These are phyloP conservation scores for Boletellus sp. DNA, from an alignment of 1,284 basidiomycete species.

Conservation along the genomic window DNA sequence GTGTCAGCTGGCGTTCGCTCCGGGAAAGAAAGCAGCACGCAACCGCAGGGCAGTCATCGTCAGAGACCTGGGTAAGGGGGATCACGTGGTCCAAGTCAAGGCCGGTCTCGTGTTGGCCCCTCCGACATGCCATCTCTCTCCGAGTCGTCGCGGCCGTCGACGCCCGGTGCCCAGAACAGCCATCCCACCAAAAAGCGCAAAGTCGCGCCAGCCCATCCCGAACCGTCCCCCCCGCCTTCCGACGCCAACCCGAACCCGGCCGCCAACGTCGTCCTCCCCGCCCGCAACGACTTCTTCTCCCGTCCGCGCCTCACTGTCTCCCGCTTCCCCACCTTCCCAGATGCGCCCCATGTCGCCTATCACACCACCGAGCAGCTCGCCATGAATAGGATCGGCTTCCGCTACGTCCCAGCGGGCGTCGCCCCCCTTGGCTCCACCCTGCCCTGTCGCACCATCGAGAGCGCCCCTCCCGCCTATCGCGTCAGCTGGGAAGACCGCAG, in stretches of 20 bases:
- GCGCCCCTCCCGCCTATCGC: slow-evolving; percentile 59
- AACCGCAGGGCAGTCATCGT: slow-evolving; percentile 62
- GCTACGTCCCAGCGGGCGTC: slow-evolving; percentile 80
- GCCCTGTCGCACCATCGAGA: slow-evolving; percentile 77
- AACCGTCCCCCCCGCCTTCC: slow-evolving; percentile 46
- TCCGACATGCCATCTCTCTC: slow-evolving; percentile 19
- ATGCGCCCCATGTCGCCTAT: slow-evolving; percentile 52
- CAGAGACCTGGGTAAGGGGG: neutral
- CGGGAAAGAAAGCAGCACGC: slow-evolving; percentile 10
- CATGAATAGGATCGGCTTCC: slow-evolving; percentile 72
- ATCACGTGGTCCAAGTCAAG: neutral
- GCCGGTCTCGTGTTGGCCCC: too few species aligned
- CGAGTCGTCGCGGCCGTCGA: slow-evolving; percentile 38
- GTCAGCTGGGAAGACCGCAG: slow-evolving; percentile 89
- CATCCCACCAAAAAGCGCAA: slow-evolving; percentile 40
- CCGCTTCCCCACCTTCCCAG: slow-evolving; percentile 62
- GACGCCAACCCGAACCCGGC: slow-evolving; percentile 29
- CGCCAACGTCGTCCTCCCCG: slow-evolving; percentile 51
- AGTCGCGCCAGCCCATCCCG: slow-evolving; percentile 30
- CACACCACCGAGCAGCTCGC: slow-evolving; percentile 66
- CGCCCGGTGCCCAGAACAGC: slow-evolving; percentile 26
- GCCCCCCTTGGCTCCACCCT: slow-evolving; percentile 54
- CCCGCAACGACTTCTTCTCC: slow-evolving; percentile 59
- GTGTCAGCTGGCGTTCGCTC: slow-evolving; percentile 8
- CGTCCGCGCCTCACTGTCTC: slow-evolving; percentile 67